phyloP scores from a whole-genome alignment of 2,329 filamentous ascomycete genomes.

The Apiospora pterosperma region DNA sequence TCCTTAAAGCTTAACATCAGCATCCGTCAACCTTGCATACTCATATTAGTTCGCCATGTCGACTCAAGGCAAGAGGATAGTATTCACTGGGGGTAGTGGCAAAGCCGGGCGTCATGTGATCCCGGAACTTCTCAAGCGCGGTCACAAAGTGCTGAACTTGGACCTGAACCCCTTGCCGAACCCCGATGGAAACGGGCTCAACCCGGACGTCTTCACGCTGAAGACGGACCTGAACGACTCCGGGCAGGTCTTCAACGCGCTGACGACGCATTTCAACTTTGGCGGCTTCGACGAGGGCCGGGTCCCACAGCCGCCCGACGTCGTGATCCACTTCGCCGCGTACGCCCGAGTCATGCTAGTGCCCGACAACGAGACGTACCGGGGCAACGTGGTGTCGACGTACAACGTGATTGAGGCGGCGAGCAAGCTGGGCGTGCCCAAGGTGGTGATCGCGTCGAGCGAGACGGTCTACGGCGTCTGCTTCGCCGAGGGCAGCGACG shows the following conservation, averaged over 20 bases:
- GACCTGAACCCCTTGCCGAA: conserved; percentile 28
- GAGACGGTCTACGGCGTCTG: conserved; percentile 61
- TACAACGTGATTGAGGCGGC: conserved; percentile 64
- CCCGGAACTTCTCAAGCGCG: conserved; percentile 25
- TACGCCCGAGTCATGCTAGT: conserved; percentile 59
- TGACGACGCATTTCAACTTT: conserved; percentile 45
- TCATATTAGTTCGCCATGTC: neutral
- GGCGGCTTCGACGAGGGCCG: conserved; percentile 23
- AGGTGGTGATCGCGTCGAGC: conserved; percentile 57
- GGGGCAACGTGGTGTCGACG: conserved; percentile 49
- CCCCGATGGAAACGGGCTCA: conserved; percentile 10
- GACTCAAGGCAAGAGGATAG: conserved; percentile 19
- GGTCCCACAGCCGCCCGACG: conserved; percentile 47
- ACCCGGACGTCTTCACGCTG: conserved; percentile 27
- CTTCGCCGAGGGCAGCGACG: conserved; percentile 52
- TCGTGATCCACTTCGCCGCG: conserved; percentile 60
- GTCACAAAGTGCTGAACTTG: conserved; percentile 33
- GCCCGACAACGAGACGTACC: conserved; percentile 57
- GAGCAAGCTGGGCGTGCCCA: conserved; percentile 57
- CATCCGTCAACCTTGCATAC: neutral
- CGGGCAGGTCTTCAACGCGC: conserved; percentile 34
- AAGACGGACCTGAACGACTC: conserved; percentile 32
- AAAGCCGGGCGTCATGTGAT: conserved; percentile 33
- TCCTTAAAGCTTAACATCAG: neutral
- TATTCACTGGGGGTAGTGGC: conserved; percentile 33